Percentiles rank a stretch among this genome's conserved stretches.
Conservation (phyloP, 495 filamentous ascomycete species). For the Xylaria cubensis region DNA sequence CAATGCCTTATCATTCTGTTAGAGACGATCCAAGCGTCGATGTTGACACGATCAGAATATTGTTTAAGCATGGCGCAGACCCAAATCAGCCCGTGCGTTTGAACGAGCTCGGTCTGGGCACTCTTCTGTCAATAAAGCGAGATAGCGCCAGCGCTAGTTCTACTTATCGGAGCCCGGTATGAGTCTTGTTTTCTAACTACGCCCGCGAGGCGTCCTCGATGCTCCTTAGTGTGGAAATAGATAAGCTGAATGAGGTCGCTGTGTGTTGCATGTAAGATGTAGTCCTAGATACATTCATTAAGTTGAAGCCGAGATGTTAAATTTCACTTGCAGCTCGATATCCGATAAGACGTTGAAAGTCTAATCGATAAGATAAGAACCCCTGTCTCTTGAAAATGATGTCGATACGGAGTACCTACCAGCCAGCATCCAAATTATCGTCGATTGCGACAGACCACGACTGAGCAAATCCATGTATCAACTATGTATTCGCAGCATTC, state of each 20-base stretch:
- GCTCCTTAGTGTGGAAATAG: background rate
- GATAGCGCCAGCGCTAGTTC: background rate
- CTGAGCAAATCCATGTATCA: background rate
- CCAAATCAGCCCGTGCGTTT: constrained; percentile 11
- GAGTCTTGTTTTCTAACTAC: background rate
- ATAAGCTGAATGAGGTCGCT: background rate
- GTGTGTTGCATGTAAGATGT: background rate
- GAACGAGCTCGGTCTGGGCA: constrained; percentile 5
- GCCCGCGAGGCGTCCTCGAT: background rate
- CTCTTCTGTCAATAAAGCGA: background rate
- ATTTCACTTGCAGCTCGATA: background rate
- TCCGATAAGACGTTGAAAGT: background rate
- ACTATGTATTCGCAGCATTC: background rate
- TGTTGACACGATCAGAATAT: background rate
- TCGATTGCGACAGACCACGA: background rate
- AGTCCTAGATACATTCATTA: no score
- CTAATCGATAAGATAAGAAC: constrained; percentile 19
- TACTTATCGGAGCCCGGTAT: background rate
- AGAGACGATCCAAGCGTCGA: constrained; percentile 1
- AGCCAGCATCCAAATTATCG: background rate
- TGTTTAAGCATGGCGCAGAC: background rate
- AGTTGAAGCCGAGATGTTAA: no score
- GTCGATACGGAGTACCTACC: background rate
- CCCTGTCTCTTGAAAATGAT: constrained; percentile 1
- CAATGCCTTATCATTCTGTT: background rate